Percentiles rank a stretch among this genome's conserved stretches.
Conservation (phyloP, 2,329 filamentous ascomycete genomes). For the Aspergillus ruber region DNA sequence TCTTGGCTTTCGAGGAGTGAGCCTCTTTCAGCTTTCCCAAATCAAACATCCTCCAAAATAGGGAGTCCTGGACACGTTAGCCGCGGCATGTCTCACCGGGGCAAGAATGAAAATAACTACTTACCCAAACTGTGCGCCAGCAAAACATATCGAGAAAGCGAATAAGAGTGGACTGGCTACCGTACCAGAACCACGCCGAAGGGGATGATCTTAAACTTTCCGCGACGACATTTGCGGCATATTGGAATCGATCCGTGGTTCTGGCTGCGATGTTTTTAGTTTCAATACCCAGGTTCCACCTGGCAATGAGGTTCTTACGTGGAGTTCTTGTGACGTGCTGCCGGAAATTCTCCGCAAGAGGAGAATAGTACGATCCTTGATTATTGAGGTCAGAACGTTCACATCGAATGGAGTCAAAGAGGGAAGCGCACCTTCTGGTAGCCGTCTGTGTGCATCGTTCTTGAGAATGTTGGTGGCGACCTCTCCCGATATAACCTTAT, state of each 20-base stretch:
- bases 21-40: no score
- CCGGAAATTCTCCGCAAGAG: neutral
- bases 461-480: conserved; percentile 5
- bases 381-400: no score
- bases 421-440: neutral
- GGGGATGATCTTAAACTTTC: neutral
- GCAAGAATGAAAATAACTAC: no score
- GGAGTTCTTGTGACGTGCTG: neutral
- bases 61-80: no score
- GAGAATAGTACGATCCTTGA: neutral
- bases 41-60: no score
- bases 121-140: neutral
- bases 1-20: no score
- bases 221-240: neutral
- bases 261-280: neutral
- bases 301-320: neutral
- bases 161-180: neutral
- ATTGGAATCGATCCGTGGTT: neutral
- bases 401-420: neutral
- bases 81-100: no score
- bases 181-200: neutral
- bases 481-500: conserved; percentile 5
- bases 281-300: no score
- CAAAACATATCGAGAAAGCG: neutral
- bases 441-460: neutral